Conservation (phyloP, 495 filamentous ascomycete species). For the Pyrenopolyporus hunteri region DNA sequence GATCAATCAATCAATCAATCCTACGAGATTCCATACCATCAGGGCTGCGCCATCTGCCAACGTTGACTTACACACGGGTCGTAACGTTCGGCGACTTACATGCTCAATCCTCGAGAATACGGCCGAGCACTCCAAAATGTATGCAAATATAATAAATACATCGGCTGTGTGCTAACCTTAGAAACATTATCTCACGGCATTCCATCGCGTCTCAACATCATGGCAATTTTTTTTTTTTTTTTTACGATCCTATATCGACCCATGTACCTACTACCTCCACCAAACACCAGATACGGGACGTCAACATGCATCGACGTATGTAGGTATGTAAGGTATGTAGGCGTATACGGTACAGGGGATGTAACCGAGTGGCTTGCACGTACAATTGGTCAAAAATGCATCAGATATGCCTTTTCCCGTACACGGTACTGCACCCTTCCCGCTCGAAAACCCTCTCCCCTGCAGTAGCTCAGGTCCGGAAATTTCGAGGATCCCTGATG, state of each 20-base stretch:
- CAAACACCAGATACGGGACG: no score
- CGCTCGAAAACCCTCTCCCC: conserved; percentile 28
- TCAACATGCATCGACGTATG: background rate
- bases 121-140: conserved; percentile 25
- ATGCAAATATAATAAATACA: conserved; percentile 9
- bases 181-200: conserved; percentile 26
- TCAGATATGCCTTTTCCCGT: conserved; percentile 10
- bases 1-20: no score
- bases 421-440: conserved; percentile 34
- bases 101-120: conserved; percentile 15
- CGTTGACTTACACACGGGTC: conserved; percentile 1
- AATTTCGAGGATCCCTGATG: conserved; percentile 24
- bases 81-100: conserved; percentile 16
- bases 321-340: conserved; percentile 1
- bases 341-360: conserved; percentile 10
- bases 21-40: conserved; percentile 21
- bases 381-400: conserved; percentile 21
- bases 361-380: conserved; percentile 30
- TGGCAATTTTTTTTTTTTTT: conserved; percentile 1
- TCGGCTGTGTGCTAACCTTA: background rate
- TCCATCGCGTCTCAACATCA: conserved; percentile 29
- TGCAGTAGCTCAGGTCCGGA: conserved; percentile 34
- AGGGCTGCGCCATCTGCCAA: conserved; percentile 23
- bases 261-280: no score
- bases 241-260: conserved; percentile 2